Conservation (phyloP, 2,329 filamentous ascomycete species). For the Scopulariopsis brevicaulis region DNA sequence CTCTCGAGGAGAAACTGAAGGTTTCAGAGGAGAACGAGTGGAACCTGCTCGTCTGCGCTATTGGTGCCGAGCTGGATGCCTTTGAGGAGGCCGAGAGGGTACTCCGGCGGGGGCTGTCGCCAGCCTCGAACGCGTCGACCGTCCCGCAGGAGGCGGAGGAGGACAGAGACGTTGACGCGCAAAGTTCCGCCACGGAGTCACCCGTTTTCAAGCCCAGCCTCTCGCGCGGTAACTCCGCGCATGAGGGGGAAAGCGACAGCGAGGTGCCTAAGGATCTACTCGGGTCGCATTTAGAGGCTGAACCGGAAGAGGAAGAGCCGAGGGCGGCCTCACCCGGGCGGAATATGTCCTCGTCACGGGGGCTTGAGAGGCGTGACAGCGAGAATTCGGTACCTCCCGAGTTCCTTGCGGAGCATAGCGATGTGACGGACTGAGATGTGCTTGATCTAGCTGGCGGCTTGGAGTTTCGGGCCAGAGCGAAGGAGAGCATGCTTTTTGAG, state of each 20-base stretch:
- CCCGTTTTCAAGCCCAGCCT: constrained; percentile 9
- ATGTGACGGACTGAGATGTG: neutral
- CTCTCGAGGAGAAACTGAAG: constrained; percentile 41
- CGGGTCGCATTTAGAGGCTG: constrained; percentile 14
- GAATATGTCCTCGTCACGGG: neutral
- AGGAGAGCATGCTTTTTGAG: neutral
- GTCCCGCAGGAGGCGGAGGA: constrained; percentile 9
- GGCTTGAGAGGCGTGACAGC: constrained; percentile 17
- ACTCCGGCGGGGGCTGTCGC: constrained; percentile 26
- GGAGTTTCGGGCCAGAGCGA: neutral
- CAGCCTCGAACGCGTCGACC: constrained; percentile 9
- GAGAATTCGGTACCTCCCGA: constrained; percentile 40
- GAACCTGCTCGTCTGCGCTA: constrained; percentile 65
- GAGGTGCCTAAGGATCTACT: constrained; percentile 30
- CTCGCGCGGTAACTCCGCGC: constrained; percentile 2
- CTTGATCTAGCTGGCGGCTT: neutral
- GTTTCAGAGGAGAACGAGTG: constrained; percentile 51
- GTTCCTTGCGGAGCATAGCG: constrained; percentile 34
- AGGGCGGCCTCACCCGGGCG: neutral
- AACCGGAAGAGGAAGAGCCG: constrained; percentile 6
- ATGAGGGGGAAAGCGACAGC: constrained; percentile 23
- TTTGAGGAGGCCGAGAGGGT: constrained; percentile 49
- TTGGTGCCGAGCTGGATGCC: constrained; percentile 63
- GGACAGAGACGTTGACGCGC: neutral
- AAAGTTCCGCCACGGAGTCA: constrained; percentile 1